phyloP scores from a whole-genome alignment of 2,329 filamentous ascomycete genomes.

The Arthroderma sp. region DNA sequence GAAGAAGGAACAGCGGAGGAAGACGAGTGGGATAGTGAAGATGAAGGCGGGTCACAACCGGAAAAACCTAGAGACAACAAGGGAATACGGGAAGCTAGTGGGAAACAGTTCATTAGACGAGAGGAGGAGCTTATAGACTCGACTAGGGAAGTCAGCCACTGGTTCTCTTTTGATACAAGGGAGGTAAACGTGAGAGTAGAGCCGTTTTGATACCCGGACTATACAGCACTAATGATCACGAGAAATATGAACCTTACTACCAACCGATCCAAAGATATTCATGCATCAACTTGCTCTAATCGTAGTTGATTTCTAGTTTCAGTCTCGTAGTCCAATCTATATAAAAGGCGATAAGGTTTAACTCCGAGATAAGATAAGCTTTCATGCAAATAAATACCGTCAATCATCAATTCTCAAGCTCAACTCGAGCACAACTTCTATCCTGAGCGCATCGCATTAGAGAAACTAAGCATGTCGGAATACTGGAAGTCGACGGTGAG shows the following conservation, averaged over 20 bases:
- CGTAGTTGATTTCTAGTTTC: too few relatives aligned
- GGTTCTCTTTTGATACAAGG: constrained; percentile 53
- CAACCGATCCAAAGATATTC: too few relatives aligned
- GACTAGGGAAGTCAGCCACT: constrained; percentile 70
- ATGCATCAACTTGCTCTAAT: too few relatives aligned
- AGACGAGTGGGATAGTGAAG: constrained; percentile 39
- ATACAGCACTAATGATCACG: background rate
- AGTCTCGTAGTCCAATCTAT: too few relatives aligned
- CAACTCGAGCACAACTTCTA: background rate
- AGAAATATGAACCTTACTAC: too few relatives aligned
- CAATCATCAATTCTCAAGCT: too few relatives aligned
- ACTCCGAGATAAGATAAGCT: constrained; percentile 1
- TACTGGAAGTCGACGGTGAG: constrained; percentile 90
- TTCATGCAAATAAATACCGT: background rate
- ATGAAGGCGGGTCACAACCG: constrained; percentile 37
- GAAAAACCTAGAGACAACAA: constrained; percentile 10
- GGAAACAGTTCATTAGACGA: constrained; percentile 57
- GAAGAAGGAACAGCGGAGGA: constrained; percentile 50
- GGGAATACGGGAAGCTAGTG: constrained; percentile 17
- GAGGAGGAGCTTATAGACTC: constrained; percentile 71
- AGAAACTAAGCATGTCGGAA: constrained; percentile 59
- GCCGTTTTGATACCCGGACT: constrained; percentile 12
- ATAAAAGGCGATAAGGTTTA: too few relatives aligned
- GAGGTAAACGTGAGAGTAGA: constrained; percentile 64
- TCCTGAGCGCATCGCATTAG: background rate